phyloP scores from a whole-genome alignment of 805 yeast genomes.

The Yarrowia sp. region DNA sequence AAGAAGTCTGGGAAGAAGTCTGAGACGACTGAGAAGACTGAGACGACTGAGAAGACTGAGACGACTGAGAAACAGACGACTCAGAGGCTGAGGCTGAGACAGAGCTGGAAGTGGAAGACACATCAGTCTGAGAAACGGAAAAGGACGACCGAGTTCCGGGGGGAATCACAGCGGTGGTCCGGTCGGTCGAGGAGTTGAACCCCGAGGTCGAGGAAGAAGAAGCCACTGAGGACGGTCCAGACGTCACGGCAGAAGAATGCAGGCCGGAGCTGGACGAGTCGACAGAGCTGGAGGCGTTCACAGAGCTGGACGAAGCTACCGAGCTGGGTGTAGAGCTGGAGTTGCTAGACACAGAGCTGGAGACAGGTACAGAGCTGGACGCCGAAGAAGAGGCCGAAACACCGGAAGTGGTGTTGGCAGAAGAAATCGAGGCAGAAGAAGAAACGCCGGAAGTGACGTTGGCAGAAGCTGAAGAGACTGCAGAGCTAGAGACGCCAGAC shows the following conservation, averaged over 20 bases:
- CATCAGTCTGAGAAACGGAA: background rate
- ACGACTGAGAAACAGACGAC: background rate
- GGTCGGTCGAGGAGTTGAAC: background rate
- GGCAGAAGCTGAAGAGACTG: background rate
- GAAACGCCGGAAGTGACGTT: background rate
- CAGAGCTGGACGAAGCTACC: background rate
- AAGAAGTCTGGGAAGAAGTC: no score
- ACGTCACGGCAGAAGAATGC: conserved; percentile 17
- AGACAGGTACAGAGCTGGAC: background rate
- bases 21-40: no score
- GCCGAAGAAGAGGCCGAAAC: background rate
- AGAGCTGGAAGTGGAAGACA: background rate
- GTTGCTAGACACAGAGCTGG: no score
- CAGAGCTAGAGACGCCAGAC: background rate
- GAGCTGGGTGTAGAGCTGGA: background rate
- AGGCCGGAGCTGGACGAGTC: background rate
- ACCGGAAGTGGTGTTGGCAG: background rate
- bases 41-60: background rate
- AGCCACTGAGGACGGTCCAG: background rate
- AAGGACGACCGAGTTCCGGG: background rate
- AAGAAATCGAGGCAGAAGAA: background rate
- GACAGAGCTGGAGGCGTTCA: background rate
- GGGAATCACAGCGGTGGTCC: conserved; percentile 16
- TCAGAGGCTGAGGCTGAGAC: background rate
- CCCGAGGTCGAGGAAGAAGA: background rate